A percentile compares a stretch with the other conserved stretches of the same genome.
These are phyloP conservation scores for Metschnikowia orientalis DNA, from an alignment of 805 yeast genomes.

Conservation along the genomic window DNA sequence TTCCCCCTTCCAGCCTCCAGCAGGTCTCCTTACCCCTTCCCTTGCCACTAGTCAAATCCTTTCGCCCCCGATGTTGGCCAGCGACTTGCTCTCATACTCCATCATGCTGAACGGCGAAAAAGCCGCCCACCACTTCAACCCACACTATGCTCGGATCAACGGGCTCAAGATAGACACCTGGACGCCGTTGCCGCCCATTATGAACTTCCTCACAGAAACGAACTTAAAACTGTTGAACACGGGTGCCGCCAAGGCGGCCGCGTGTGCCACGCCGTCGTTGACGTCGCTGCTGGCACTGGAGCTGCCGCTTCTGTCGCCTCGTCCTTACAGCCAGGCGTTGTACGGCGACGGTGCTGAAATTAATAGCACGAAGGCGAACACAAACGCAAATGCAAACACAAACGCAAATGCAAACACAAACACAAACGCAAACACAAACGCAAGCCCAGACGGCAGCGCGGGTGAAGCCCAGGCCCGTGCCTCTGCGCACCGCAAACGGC, in stretches of 20 bases:
- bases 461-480: neutral
- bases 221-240: constrained; percentile 18
- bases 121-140: constrained; percentile 15
- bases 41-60: neutral
- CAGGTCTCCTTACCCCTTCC: neutral
- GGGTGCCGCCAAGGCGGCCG: constrained; percentile 7
- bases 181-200: constrained; percentile 16
- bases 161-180: constrained; percentile 4
- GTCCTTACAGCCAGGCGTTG: constrained; percentile 1
- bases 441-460: too few species aligned
- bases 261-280: constrained; percentile 15
- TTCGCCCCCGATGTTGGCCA: constrained; percentile 7
- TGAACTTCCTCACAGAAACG: constrained; percentile 18
- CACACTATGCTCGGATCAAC: constrained; percentile 16
- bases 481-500: constrained; percentile 28
- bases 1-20: neutral
- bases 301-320: constrained; percentile 20
- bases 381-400: too few species aligned
- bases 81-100: constrained; percentile 38
- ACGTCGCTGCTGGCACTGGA: constrained; percentile 19
- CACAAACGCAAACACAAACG: too few species aligned
- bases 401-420: too few species aligned
- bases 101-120: constrained; percentile 31
- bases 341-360: neutral
- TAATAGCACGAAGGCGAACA: neutral